Base-by-base conservation (phyloP, 148 eudicot genomes). In the Diospyros lotus region DNA sequence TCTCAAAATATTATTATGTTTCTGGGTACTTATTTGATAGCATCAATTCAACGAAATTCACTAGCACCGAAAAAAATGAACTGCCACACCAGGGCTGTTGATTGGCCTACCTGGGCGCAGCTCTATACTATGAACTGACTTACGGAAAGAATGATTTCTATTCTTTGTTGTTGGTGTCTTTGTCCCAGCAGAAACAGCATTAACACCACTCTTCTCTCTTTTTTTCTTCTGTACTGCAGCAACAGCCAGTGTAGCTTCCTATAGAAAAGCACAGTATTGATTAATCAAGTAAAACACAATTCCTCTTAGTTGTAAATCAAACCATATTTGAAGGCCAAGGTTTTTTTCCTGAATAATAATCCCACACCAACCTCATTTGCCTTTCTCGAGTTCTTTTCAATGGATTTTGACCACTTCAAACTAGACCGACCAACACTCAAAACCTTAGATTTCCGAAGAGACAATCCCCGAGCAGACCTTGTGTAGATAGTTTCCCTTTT, bases 391-490 rank as follows among this genome's bases (percentile, higher is more conserved):
- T 85, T 86, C 76, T 69, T 88, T 76, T 92, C 97, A 76, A 92
- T 86, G 74, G 98, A 90, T 71, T 89, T 95, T 79, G 98, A 92
- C 98, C 98, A 92, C 84, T 95, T 95, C 81, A 92, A 81, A 88
- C 91, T 89, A 72, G 86, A 77, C 74, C 97, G 94, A 78, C 85
- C 89, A 87, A 95, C 87, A 87, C 98, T 88, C 71, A 88, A 75
- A 44, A 95, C 91, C 83, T 92, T 95, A 6, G 97, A 92, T 80
- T 87, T 92, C 82, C 86, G 86, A 53, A 95, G 86, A 45, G 98
- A 92, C 75, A 90, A 90, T 53, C 98, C 98, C 79, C 77, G 89
- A 17, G 78, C 78, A 43, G 98, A 95, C 72, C 96, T 90, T 74
- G 87, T 89, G 75, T 95, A 95, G 64, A 95, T 64, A 39, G 87